Evolutionary conservation across 768 basidiomycete species (phyloP).

Genomic region (Galerina marginata): DNA sequence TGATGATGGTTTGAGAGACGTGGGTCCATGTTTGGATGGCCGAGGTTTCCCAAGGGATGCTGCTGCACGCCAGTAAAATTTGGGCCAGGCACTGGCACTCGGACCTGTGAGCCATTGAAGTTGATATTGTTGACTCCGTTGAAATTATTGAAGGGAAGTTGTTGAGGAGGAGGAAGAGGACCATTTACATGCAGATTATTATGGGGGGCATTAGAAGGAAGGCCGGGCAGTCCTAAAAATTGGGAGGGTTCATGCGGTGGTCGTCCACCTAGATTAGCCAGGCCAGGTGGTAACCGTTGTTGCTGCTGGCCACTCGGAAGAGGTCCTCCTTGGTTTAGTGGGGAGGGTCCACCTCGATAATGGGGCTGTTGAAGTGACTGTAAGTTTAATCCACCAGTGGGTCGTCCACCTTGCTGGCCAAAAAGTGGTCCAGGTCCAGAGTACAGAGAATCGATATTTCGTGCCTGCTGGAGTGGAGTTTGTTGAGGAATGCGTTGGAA

Average conservation of each 20-base stretch:
- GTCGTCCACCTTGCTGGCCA: constrained; percentile 58
- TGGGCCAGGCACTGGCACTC: constrained; percentile 54
- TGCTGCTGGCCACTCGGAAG: constrained; percentile 49
- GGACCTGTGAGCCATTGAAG: constrained; percentile 55
- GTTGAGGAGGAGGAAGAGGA: constrained; percentile 39
- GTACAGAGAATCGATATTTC: constrained; percentile 63
- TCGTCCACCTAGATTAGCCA: constrained; percentile 82
- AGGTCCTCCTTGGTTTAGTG: constrained; percentile 53
- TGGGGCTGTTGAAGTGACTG: constrained; percentile 67
- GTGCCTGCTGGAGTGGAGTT: constrained; percentile 48
- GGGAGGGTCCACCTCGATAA: constrained; percentile 75
- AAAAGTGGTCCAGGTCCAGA: constrained; percentile 55
- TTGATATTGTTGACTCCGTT: constrained; percentile 47
- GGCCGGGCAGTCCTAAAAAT: constrained; percentile 56
- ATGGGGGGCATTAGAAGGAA: constrained; percentile 51
- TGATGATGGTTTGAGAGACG: constrained; percentile 57
- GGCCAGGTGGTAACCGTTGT: constrained; percentile 77
- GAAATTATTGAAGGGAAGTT: constrained; percentile 59
- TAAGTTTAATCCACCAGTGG: constrained; percentile 55
- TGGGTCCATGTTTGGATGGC: constrained; percentile 62
- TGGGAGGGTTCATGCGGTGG: constrained; percentile 82
- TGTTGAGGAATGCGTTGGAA: constrained; percentile 57
- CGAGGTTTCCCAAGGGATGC: constrained; percentile 52
- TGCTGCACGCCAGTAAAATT: constrained; percentile 39
- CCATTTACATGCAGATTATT: constrained; percentile 50